phyloP scores from a whole-genome alignment of 228 moss, liverwort and hornwort genomes.

The Sphagnum fallax region DNA sequence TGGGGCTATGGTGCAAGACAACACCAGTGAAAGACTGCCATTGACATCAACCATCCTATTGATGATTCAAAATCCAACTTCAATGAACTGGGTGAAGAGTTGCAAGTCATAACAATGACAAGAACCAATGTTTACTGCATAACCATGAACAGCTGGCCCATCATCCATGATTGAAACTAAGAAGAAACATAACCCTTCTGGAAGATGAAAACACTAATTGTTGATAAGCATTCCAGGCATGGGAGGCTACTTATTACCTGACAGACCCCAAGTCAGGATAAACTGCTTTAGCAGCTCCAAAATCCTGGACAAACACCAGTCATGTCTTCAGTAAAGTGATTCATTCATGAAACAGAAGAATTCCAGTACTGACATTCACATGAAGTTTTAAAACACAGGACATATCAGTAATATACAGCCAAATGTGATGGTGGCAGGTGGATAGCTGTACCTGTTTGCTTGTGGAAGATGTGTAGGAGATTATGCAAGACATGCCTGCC shows the following conservation, averaged over 20 bases:
- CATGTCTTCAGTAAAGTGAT: not conserved
- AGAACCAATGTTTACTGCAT: too few species aligned
- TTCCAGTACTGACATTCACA: not conserved
- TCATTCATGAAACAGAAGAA: not conserved
- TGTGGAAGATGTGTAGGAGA: slow-evolving; percentile 87
- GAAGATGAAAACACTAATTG: too few species aligned
- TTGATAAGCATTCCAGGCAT: too few species aligned
- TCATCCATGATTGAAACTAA: too few species aligned
- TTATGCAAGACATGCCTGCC: slow-evolving; percentile 84
- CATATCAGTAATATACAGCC: not conserved
- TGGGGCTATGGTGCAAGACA: too few species aligned
- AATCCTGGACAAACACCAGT: slow-evolving; percentile 52
- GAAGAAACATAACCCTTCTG: too few species aligned
- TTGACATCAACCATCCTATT: too few species aligned
- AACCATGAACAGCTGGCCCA: too few species aligned
- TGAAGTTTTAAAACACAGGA: not conserved
- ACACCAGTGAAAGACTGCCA: too few species aligned
- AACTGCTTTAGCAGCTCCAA: slow-evolving; percentile 65
- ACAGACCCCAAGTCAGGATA: slow-evolving; percentile 66
- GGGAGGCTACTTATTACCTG: slow-evolving; percentile 20
- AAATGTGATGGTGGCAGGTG: not conserved
- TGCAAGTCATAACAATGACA: too few species aligned
- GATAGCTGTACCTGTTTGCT: slow-evolving; percentile 45
- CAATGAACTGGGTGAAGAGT: too few species aligned
- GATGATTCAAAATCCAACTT: too few species aligned